Evolutionary conservation across 768 basidiomycete genomes (phyloP), one percentile per base, ranked within the genome.

Genomic region (Mycena latifolia): DNA sequence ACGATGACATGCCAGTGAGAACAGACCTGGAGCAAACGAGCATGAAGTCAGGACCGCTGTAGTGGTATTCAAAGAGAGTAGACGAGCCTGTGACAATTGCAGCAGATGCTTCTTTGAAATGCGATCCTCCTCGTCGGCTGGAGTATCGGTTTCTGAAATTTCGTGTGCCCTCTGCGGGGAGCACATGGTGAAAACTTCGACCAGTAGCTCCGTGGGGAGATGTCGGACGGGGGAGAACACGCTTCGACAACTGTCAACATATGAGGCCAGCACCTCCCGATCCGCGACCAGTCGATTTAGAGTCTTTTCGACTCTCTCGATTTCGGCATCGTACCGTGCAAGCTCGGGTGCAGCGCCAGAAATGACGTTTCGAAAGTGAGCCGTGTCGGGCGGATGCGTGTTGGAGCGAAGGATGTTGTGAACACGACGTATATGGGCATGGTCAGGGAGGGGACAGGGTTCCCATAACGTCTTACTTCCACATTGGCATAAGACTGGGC

Each of bases 1-100:
- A 31, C 52, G 1, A 55, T n/a, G 14, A 8, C 20, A 25, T 61
- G 37, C 65, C 65, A 66, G 27, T 27, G 54, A 2, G 52, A 66
- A n/a, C 65, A 61, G 7, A 66, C 65, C 58, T 66, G 12, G 1
- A 31, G 22, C 28, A n/a, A 41, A 41, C 14, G 7, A 24, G 45
- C 8, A 22, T 9, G 8, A 9, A 18, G 20, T 46, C 45, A 39
- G 39, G 17, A 46, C 22, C n/a, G n/a, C 24, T n/a, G n/a, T n/a
- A 24, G 14, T 28, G 25, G 33, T 35, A 28, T 6, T 3, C 15
- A 8, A 6, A 28, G 12, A 10, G 18, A 20, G 47, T 46, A 25
- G 17, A 5, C 45, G 43, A 8, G 47, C 64, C 56, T 45, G 29
- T 0, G 57, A 54, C 3, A 60, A 5, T 22, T 46, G 51, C 10